Evolutionary conservation across 306 rosid genomes (phyloP).

Genomic region (Rosa lucieae): DNA sequence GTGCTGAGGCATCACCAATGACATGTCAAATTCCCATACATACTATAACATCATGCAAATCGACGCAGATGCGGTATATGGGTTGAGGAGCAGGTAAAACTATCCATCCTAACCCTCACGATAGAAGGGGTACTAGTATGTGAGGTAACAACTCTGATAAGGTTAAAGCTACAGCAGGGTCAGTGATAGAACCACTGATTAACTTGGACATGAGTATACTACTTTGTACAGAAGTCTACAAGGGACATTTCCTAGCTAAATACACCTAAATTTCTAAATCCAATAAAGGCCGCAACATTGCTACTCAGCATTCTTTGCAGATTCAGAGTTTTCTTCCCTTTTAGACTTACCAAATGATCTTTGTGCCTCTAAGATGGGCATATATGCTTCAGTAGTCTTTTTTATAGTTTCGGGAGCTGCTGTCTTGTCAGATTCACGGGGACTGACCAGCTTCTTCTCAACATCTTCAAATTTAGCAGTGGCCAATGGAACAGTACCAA

Average conservation of each 20-base stretch:
- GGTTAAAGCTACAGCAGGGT: neutral
- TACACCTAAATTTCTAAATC: neutral
- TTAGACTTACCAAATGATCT: conserved; percentile 53
- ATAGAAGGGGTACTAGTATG: neutral
- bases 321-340: conserved; percentile 55
- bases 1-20: neutral
- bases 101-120: neutral
- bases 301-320: conserved; percentile 42
- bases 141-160: neutral
- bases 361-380: conserved; percentile 51
- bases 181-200: neutral
- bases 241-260: neutral
- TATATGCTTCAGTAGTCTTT: conserved; percentile 54
- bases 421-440: conserved; percentile 57
- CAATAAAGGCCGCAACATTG: neutral
- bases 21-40: neutral
- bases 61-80: neutral
- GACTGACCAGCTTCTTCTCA: conserved; percentile 69
- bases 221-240: neutral
- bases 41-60: neutral
- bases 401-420: conserved; percentile 34
- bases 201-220: neutral
- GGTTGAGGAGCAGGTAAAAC: neutral
- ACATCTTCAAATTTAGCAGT: conserved; percentile 68
- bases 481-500: conserved; percentile 60